Conservation (phyloP, 2,329 filamentous ascomycete species). For the Penicillium polonicum region DNA sequence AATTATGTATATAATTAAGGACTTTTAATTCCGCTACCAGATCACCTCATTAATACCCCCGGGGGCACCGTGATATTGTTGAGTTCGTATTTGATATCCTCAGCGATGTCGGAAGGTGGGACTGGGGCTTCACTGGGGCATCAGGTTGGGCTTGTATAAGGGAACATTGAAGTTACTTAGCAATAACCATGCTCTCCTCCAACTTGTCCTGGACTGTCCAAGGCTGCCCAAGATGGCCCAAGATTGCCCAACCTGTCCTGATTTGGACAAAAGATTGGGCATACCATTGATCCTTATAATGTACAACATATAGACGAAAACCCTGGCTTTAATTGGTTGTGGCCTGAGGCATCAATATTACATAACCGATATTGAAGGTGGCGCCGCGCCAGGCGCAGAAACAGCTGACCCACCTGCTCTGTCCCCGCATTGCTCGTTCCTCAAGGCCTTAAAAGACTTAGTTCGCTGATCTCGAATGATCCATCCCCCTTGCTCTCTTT, state of each 20-base stretch:
- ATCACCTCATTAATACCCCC: background rate
- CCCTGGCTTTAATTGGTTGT: background rate
- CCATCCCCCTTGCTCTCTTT: constrained; percentile 23
- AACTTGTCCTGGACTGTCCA: background rate
- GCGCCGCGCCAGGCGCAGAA: constrained; percentile 13
- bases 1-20: background rate
- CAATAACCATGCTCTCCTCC: no score
- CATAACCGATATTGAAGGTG: constrained; percentile 9
- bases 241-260: background rate
- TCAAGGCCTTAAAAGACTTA: constrained; percentile 11
- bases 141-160: background rate
- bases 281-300: background rate
- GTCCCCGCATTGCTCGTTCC: constrained; percentile 33
- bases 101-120: background rate
- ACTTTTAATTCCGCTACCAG: background rate
- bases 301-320: background rate
- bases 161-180: background rate
- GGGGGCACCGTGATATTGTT: background rate
- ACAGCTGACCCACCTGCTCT: constrained; percentile 12
- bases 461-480: constrained; percentile 15
- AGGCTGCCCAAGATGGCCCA: background rate
- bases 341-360: background rate
- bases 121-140: background rate
- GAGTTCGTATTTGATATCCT: background rate
- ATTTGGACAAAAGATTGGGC: background rate